Conservation (phyloP, 2,329 filamentous ascomycete genomes). For the Phoma sp. region DNA sequence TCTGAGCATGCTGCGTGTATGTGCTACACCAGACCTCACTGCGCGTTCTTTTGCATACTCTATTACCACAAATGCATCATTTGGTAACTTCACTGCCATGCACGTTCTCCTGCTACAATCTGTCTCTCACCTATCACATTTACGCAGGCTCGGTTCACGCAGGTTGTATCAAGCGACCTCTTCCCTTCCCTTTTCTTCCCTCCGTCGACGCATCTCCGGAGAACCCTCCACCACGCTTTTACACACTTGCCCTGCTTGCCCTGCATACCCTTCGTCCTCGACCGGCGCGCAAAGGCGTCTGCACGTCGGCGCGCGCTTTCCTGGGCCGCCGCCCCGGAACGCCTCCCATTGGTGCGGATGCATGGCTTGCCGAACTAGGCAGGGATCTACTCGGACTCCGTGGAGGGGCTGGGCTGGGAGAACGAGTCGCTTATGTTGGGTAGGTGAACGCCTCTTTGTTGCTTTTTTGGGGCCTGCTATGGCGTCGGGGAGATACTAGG, state of each 20-base stretch:
- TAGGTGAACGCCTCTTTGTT: neutral
- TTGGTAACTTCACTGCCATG: constrained; percentile 8
- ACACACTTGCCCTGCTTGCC: neutral
- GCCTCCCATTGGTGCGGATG: constrained; percentile 5
- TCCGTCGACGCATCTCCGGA: neutral
- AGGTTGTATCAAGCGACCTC: neutral
- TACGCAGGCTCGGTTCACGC: neutral
- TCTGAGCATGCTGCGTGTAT: neutral
- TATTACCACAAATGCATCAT: neutral
- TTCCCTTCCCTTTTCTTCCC: too few species aligned
- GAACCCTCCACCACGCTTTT: neutral
- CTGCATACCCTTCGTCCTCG: neutral
- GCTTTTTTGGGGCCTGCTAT: neutral
- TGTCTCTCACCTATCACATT: neutral
- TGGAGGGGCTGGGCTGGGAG: neutral
- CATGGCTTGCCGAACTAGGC: neutral
- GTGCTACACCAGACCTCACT: neutral
- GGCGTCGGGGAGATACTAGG: neutral
- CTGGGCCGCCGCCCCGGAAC: neutral
- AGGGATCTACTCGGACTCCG: constrained; percentile 1
- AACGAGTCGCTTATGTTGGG: too few species aligned
- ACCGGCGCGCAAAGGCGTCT: neutral
- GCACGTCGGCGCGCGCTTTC: neutral
- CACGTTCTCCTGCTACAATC: neutral
- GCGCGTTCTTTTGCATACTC: neutral